Evolutionary conservation across 2,329 filamentous ascomycete species (phyloP), one percentile per base, ranked within the genome.

Genomic region (Talaromyces islandicus): DNA sequence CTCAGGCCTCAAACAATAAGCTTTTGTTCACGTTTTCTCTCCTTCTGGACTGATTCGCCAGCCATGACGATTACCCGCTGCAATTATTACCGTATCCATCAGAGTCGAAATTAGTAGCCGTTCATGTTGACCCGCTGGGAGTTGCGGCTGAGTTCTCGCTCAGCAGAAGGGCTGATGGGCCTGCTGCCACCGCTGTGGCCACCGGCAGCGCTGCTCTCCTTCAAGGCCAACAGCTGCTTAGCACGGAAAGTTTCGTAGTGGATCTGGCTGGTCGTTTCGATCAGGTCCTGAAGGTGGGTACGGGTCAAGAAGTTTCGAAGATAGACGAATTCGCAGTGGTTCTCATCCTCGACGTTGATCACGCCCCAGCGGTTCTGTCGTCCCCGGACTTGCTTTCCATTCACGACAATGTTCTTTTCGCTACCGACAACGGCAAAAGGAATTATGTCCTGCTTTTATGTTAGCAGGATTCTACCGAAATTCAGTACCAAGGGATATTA

Each of bases 211-310:
- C 91, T 96, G 84, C 90, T 96, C 83, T 99, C 94, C 87, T 97
- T 99, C 75, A 99, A 85, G 61, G 94, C 94, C 73, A 99, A 82
- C 71, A 99, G 83, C 80, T 99, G 94, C 88, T 99, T 99, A 71
- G 94, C 92, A 79, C 94, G 92, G 92, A 99, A 99, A 62, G 92
- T 96, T 84, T 99, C 94, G 84, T 99, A 99, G 85, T 99, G 94
- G 79, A 97, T 99, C 83, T 99, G 94, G 69, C 92, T 97, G 54
- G 94, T 99, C 32, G 94, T 99, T 82, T 99, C 94, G 78, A 99
- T 97, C 68, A 99, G 86, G 73, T 99, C 94, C 83, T 99, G 94
- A 60, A 99, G 86, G 78, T 99, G 94, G 65, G 94, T 97, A 74
- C 94, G 91, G 70, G 95, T 96, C 66, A 99, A 86, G 86, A 99